Conservation (phyloP, 1,139 yeast genomes). For the Saccharomycopsis hybrid region DNA sequence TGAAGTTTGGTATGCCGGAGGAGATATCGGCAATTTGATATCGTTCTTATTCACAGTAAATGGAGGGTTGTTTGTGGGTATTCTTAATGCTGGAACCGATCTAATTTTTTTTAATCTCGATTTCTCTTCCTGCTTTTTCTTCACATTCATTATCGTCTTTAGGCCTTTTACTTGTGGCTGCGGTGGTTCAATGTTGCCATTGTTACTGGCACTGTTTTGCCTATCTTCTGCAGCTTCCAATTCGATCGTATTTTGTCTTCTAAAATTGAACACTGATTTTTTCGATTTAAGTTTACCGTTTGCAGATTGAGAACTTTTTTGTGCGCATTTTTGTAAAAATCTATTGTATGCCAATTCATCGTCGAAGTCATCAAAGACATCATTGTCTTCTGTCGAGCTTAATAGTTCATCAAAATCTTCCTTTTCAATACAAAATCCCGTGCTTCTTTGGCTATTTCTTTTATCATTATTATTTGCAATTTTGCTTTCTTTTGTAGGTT, state of each 20-base stretch:
- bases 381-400: background rate
- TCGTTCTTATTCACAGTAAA: background rate
- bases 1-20: slow-evolving; percentile 2
- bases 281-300: slow-evolving; percentile 8
- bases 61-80: background rate
- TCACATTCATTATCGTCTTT: slow-evolving; percentile 10
- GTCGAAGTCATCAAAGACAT: slow-evolving; percentile 5
- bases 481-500: background rate
- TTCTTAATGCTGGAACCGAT: slow-evolving; percentile 17
- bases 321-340: slow-evolving; percentile 5
- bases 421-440: slow-evolving; percentile 4
- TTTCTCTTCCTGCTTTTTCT: slow-evolving; percentile 7
- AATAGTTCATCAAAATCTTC: slow-evolving; percentile 6
- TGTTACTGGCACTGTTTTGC: background rate
- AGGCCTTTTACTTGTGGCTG: slow-evolving; percentile 1
- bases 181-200: background rate
- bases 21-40: slow-evolving; percentile 1
- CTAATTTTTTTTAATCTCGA: slow-evolving; percentile 12
- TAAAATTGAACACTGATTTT: slow-evolving; percentile 10
- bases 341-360: slow-evolving; percentile 9
- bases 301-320: background rate
- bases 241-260: background rate
- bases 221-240: background rate
- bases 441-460: too few species aligned
- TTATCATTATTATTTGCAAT: background rate